A percentile compares a stretch with the other conserved stretches of the same genome.
Conservation (phyloP, 2,329 filamentous ascomycete genomes). For the Cyphellophora attinorum region DNA sequence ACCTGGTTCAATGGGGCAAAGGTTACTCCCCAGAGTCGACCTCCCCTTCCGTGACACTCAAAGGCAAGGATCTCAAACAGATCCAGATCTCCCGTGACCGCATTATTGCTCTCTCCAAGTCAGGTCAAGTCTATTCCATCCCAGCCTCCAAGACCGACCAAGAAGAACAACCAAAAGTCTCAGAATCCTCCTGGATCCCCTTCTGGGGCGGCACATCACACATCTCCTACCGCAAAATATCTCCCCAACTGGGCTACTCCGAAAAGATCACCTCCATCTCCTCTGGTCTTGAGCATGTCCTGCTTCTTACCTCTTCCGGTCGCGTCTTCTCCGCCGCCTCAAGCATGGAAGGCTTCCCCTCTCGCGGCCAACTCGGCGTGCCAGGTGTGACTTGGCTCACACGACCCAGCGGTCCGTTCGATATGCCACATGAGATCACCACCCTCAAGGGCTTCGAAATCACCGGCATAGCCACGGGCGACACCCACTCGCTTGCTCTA, state of each 20-base stretch:
- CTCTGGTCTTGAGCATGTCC: constrained; percentile 73
- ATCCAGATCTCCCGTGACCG: constrained; percentile 72
- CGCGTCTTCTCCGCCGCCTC: constrained; percentile 84
- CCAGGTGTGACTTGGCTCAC: constrained; percentile 73
- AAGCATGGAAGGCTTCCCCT: constrained; percentile 67
- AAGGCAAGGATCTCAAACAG: constrained; percentile 69
- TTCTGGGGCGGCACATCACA: constrained; percentile 54
- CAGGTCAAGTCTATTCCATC: constrained; percentile 74
- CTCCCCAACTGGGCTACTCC: constrained; percentile 56
- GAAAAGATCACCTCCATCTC: constrained; percentile 68
- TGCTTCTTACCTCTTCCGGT: constrained; percentile 75
- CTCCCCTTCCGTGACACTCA: constrained; percentile 61
- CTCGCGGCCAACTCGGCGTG: constrained; percentile 77
- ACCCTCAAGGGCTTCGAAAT: constrained; percentile 63
- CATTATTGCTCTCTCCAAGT: constrained; percentile 66
- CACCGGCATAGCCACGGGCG: constrained; percentile 68
- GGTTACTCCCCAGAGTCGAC: constrained; percentile 59
- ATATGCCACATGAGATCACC: constrained; percentile 70
- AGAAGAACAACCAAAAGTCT: constrained; percentile 49
- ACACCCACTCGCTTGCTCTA: constrained; percentile 73
- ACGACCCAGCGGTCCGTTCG: constrained; percentile 66
- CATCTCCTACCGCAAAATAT: constrained; percentile 64
- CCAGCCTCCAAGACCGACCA: constrained; percentile 69
- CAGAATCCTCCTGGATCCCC: constrained; percentile 62
- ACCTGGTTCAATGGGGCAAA: constrained; percentile 84